phyloP scores from a whole-genome alignment of 805 yeast species.

The Wickerhamiella australiensis region DNA sequence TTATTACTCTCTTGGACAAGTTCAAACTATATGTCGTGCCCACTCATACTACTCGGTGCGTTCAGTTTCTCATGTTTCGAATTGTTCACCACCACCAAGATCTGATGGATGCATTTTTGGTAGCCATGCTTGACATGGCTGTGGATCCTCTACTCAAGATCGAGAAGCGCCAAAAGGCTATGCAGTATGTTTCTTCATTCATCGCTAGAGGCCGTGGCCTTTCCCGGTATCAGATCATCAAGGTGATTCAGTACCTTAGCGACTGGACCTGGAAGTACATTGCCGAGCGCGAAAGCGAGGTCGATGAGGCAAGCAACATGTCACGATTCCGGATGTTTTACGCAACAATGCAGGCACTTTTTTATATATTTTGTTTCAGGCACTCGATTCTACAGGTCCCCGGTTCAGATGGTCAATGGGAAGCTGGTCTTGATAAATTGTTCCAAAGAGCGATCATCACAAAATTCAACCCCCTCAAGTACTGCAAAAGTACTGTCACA shows the following conservation, averaged over 20 bases:
- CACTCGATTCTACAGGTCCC: slow-evolving; percentile 43
- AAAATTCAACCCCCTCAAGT: slow-evolving; percentile 84
- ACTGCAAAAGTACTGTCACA: slow-evolving; percentile 87
- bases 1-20: slow-evolving; percentile 59
- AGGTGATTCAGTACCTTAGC: slow-evolving; percentile 68
- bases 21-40: slow-evolving; percentile 78
- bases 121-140: slow-evolving; percentile 69
- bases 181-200: slow-evolving; percentile 84
- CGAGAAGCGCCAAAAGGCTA: slow-evolving; percentile 72
- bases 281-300: slow-evolving; percentile 74
- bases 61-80: slow-evolving; percentile 74
- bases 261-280: slow-evolving; percentile 78
- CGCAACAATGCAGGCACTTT: slow-evolving; percentile 78
- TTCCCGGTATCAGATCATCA: slow-evolving; percentile 58
- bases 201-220: slow-evolving; percentile 75
- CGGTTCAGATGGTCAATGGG: slow-evolving; percentile 25
- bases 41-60: slow-evolving; percentile 80
- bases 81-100: slow-evolving; percentile 72
- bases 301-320: slow-evolving; percentile 63
- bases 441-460: slow-evolving; percentile 77
- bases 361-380: slow-evolving; percentile 87
- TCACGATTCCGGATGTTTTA: slow-evolving; percentile 81
- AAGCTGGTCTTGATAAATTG: slow-evolving; percentile 57
- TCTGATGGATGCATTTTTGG: slow-evolving; percentile 73
- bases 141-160: slow-evolving; percentile 55